Percentiles rank a stretch among this genome's conserved stretches.
Conservation (phyloP, 2,329 filamentous ascomycete genomes). For the Grosmannia huntii region DNA sequence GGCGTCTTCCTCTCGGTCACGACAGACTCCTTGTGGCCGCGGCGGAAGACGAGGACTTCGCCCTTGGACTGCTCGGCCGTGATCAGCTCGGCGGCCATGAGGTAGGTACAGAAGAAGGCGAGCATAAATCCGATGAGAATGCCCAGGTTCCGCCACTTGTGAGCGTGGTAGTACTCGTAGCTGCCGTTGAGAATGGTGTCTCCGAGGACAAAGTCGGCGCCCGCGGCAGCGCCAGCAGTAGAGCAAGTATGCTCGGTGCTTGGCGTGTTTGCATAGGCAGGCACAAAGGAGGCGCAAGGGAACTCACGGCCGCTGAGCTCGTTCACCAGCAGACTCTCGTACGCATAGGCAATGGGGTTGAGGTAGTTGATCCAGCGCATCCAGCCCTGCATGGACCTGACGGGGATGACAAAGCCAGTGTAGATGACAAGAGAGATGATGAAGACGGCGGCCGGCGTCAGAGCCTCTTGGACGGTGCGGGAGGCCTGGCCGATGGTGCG, state of each 20-base stretch:
- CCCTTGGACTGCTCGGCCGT: constrained; percentile 58
- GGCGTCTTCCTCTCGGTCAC: constrained; percentile 25
- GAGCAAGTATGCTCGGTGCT: constrained; percentile 38
- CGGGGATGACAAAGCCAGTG: constrained; percentile 54
- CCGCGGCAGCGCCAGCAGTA: constrained; percentile 39
- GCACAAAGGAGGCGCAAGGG: constrained; percentile 32
- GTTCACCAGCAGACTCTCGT: constrained; percentile 70
- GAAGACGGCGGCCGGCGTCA: constrained; percentile 45
- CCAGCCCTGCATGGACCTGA: constrained; percentile 62
- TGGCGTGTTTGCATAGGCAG: constrained; percentile 25
- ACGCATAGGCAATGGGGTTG: constrained; percentile 66
- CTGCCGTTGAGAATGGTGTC: constrained; percentile 27
- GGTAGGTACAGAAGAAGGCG: constrained; percentile 47
- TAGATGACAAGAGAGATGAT: constrained; percentile 56
- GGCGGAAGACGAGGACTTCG: constrained; percentile 61
- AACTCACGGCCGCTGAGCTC: constrained; percentile 61
- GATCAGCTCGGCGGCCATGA: constrained; percentile 50
- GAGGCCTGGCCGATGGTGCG: constrained; percentile 66
- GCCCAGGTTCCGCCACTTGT: constrained; percentile 61
- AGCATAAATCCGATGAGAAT: constrained; percentile 52
- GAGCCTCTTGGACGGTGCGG: constrained; percentile 51
- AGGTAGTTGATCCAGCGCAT: constrained; percentile 73
- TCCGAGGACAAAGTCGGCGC: constrained; percentile 20
- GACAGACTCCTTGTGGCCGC: constrained; percentile 45
- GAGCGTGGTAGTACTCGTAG: constrained; percentile 42